Evolutionary conservation across 331 rosid species (phyloP).

Genomic region (Telfairia occidentalis): DNA sequence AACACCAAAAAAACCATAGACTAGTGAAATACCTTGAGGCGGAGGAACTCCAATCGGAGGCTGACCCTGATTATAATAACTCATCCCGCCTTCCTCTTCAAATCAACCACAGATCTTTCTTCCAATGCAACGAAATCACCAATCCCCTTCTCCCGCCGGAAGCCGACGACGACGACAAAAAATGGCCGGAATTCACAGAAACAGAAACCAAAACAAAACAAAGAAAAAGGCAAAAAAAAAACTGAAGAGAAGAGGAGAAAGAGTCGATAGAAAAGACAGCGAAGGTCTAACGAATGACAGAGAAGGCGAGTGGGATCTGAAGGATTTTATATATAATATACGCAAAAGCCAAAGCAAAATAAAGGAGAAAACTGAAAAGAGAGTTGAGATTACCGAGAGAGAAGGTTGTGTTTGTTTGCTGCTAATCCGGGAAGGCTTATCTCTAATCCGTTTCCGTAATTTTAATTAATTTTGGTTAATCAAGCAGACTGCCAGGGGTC

Average conservation of each 20-base stretch:
- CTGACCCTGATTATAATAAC: conserved; percentile 19
- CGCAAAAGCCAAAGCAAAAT: background rate
- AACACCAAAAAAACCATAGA: background rate
- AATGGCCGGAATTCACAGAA: background rate
- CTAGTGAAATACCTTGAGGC: conserved; percentile 5
- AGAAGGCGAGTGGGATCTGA: background rate
- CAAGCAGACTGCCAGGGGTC: background rate
- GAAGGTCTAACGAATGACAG: background rate
- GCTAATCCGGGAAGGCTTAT: conserved; percentile 9
- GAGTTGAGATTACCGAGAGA: conserved; percentile 7
- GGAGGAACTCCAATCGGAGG: conserved; percentile 21
- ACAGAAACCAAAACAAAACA: too few species aligned
- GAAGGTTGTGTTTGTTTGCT: conserved; percentile 6
- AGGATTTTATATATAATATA: background rate
- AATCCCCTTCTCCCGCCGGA: background rate
- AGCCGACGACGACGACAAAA: background rate
- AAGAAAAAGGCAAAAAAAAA: background rate
- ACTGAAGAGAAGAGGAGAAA: background rate
- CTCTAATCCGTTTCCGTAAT: background rate
- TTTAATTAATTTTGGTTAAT: background rate
- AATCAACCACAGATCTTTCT: background rate
- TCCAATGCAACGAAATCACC: background rate
- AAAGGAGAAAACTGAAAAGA: background rate
- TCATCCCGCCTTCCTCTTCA: background rate
- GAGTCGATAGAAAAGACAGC: background rate